These are phyloP conservation scores for Quercus gilva DNA, from an alignment of 306 rosid species.

Conservation along the genomic window DNA sequence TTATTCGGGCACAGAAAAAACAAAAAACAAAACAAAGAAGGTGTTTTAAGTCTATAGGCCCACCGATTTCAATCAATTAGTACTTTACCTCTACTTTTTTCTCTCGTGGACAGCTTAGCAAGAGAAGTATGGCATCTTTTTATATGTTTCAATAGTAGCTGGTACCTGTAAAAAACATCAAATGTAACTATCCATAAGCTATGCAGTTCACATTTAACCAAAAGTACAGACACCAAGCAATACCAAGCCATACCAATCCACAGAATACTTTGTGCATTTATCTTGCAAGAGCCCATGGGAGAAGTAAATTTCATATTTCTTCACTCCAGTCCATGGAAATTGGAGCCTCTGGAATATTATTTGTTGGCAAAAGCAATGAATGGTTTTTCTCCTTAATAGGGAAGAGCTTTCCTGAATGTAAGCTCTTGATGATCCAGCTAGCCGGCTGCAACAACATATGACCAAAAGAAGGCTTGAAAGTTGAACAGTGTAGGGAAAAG, in stretches of 20 bases:
- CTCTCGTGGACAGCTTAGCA: not conserved
- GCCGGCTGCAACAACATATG: conserved; percentile 50
- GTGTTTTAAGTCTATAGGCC: not conserved
- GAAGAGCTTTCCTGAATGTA: conserved; percentile 67
- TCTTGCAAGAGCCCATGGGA: conserved; percentile 12
- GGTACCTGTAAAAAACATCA: not conserved
- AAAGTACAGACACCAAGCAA: not conserved
- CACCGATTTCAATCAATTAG: not conserved
- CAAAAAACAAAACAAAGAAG: no score
- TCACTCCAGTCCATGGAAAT: conserved; percentile 30
- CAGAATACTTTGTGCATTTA: not conserved
- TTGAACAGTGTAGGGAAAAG: not conserved
- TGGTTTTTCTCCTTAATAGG: conserved; percentile 36
- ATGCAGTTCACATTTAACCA: not conserved
- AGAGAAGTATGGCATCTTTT: not conserved
- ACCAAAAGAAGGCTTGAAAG: conserved; percentile 1
- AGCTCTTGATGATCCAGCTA: conserved; percentile 76
- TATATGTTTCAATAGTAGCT: not conserved
- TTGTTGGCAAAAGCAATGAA: conserved; percentile 14
- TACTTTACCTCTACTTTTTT: not conserved
- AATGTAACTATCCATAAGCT: not conserved
- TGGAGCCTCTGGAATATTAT: conserved; percentile 30
- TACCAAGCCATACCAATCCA: not conserved
- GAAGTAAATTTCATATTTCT: conserved; percentile 43
- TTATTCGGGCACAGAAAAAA: no score